Percentiles rank a stretch among this genome's conserved stretches.
phyloP scores from a whole-genome alignment of 805 yeast genomes.

The Yarrowia porcina region DNA sequence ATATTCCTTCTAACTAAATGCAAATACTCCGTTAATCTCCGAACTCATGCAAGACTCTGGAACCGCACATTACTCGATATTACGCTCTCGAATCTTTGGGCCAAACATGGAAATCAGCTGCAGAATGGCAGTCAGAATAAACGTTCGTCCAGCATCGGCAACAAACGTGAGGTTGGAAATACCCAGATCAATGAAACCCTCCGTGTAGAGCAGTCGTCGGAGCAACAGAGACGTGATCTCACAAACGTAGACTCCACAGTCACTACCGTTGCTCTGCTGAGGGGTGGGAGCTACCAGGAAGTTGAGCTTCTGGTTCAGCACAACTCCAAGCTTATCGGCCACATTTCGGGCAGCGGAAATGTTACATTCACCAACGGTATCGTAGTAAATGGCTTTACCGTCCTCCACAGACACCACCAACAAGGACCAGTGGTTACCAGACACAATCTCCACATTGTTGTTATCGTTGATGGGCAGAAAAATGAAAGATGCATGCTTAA shows the following conservation, averaged over 20 bases:
- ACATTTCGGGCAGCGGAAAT: constrained; percentile 40
- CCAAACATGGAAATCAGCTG: constrained; percentile 25
- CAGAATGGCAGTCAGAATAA: constrained; percentile 30
- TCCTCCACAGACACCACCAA: constrained; percentile 52
- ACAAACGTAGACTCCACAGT: constrained; percentile 47
- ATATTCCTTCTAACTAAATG: background rate
- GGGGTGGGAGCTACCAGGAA: constrained; percentile 42
- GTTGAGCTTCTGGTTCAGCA: constrained; percentile 32
- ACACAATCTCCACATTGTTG: constrained; percentile 58
- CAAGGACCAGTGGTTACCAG: constrained; percentile 78
- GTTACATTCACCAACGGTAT: constrained; percentile 52
- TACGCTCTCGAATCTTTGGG: background rate
- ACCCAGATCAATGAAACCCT: constrained; percentile 35
- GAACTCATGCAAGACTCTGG: background rate
- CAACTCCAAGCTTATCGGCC: constrained; percentile 37
- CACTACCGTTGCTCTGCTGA: constrained; percentile 50
- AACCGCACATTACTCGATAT: too few species aligned
- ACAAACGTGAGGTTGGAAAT: constrained; percentile 40
- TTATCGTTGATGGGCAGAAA: constrained; percentile 69
- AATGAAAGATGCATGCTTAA: constrained; percentile 48
- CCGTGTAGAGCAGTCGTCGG: constrained; percentile 30
- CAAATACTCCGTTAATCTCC: background rate
- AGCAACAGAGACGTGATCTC: constrained; percentile 36
- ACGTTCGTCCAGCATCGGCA: constrained; percentile 41
- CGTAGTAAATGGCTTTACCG: constrained; percentile 52